Evolutionary conservation across 805 yeast species (phyloP), one percentile per base, ranked within the genome.

Genomic region (Yamadazyma insecticola): DNA sequence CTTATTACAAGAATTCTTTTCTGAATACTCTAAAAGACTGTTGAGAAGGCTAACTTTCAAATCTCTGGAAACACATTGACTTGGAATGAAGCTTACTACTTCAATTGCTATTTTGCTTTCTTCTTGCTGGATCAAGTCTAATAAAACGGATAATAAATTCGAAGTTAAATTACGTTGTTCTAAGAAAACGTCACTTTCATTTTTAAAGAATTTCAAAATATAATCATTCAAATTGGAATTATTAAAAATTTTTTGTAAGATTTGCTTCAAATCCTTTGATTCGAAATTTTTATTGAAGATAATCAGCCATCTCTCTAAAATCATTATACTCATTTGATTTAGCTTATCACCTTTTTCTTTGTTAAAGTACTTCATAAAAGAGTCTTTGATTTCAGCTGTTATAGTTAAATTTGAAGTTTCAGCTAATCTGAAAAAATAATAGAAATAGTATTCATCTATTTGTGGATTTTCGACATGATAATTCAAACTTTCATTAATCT

Each of bases 251-350:
- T 23, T 18, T 8, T 39, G 26, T 1, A 68, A 46, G 4, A 74
- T 25, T 2, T 21, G 3, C 1, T 42, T 26, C 4, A 72, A 42
- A 5, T 60, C 50, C 0, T 53, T 46, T 10, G 44, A 37, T 0
- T 51, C 23, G 41, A 71, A 61, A 27, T 55, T 40, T 5, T 36
- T 28, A 42, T 73, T 60, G 24, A 68, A 33, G 1, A 80, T 36
- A 1, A 78, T 70, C 23, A 67, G 45, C 87, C 87, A 81, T 44
- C 85, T 71, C 7, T 45, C 28, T 30, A 78, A 63, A 2, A 53
- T 30, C 10, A 37, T 33, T 1, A n/a, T n/a, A n/a, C n/a, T n/a
- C n/a, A n/a, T n/a, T n/a, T n/a, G n/a, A n/a, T 26, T 17, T 3
- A 41, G 13, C 0, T 65, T 32, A 11, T 29, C 26, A 3, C 24